phyloP scores from a whole-genome alignment of 2,329 filamentous ascomycete species.

The Hypoxylon sp. region DNA sequence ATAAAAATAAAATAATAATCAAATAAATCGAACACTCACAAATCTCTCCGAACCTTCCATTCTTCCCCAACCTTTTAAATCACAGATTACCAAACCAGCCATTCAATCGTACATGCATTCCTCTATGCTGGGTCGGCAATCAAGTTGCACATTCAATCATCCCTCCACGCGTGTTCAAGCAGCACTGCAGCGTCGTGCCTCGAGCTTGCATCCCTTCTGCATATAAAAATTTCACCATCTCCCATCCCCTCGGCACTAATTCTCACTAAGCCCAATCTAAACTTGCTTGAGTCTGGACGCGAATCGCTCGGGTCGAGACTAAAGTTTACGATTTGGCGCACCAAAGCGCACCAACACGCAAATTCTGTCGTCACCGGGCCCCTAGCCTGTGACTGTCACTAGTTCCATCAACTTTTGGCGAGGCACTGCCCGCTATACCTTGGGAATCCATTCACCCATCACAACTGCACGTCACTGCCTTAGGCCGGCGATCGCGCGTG shows the following conservation, averaged over 20 bases:
- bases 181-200: slow-evolving; percentile 42
- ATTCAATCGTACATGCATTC: slow-evolving; percentile 36
- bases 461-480: slow-evolving; percentile 35
- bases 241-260: slow-evolving; percentile 45
- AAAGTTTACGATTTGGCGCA: slow-evolving; percentile 34
- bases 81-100: slow-evolving; percentile 36
- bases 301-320: slow-evolving; percentile 35
- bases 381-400: slow-evolving; percentile 31
- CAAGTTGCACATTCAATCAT: slow-evolving; percentile 38
- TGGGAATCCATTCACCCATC: slow-evolving; percentile 19
- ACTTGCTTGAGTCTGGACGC: slow-evolving; percentile 38
- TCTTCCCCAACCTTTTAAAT: slow-evolving; percentile 36
- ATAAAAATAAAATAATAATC: slow-evolving; percentile 29
- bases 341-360: slow-evolving; percentile 23
- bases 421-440: slow-evolving; percentile 23
- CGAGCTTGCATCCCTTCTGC: slow-evolving; percentile 43
- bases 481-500: slow-evolving; percentile 29
- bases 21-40: slow-evolving; percentile 25
- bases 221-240: slow-evolving; percentile 44
- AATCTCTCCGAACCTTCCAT: slow-evolving; percentile 35
- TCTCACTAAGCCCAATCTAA: slow-evolving; percentile 47
- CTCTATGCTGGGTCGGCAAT: slow-evolving; percentile 39
- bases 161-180: slow-evolving; percentile 37
- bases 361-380: slow-evolving; percentile 38
- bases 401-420: slow-evolving; percentile 27